phyloP scores from a whole-genome alignment of 768 basidiomycete genomes.

The Mycena epipterygia region DNA sequence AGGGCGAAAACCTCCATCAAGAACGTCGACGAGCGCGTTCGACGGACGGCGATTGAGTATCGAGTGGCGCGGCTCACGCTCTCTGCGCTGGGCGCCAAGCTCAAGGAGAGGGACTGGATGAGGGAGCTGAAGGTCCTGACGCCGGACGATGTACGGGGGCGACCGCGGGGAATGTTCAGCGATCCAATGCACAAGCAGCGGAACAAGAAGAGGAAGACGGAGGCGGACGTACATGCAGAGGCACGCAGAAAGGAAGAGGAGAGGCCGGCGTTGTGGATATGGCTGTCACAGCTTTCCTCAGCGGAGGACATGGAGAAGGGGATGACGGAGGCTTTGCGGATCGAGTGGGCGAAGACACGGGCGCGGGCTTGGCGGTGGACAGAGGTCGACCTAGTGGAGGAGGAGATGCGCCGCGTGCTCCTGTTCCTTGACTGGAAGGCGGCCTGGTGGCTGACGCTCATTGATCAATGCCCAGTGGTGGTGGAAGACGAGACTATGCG shows the following conservation, averaged over 20 bases:
- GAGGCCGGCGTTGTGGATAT: too few species aligned
- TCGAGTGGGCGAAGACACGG: constrained; percentile 39
- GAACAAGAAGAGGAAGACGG: neutral
- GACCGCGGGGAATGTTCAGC: constrained; percentile 23
- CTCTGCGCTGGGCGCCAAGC: neutral
- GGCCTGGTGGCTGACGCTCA: constrained; percentile 3
- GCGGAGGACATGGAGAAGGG: neutral
- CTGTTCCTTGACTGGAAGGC: constrained; percentile 33
- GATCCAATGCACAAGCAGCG: neutral
- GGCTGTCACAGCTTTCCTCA: too few species aligned
- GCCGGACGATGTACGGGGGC: constrained; percentile 38
- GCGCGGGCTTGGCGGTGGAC: constrained; percentile 36
- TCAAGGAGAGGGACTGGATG: constrained; percentile 29
- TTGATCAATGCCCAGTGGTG: too few species aligned
- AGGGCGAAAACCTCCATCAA: constrained; percentile 33
- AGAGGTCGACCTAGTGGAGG: constrained; percentile 35
- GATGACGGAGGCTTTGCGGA: constrained; percentile 9
- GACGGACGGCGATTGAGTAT: constrained; percentile 33
- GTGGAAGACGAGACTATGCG: too few species aligned
- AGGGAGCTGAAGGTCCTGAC: constrained; percentile 32
- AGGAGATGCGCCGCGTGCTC: too few species aligned
- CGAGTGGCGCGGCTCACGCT: constrained; percentile 34
- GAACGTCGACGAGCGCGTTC: constrained; percentile 33
- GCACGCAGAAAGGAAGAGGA: neutral
- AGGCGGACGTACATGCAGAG: too few species aligned